phyloP scores from a whole-genome alignment of 2,329 filamentous ascomycete species.

The Fusarium falciforme region DNA sequence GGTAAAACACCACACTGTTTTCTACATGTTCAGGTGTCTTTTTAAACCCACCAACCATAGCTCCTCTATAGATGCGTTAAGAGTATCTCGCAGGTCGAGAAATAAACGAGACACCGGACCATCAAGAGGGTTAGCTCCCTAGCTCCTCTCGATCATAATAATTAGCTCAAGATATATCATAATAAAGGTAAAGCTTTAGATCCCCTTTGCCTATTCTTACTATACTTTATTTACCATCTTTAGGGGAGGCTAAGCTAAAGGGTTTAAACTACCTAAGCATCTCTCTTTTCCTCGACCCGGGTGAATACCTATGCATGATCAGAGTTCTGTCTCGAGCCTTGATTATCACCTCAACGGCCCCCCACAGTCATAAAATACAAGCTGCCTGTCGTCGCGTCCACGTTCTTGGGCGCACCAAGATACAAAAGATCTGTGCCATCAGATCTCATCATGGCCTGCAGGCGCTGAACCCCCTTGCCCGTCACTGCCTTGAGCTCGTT shows the following conservation, averaged over 20 bases:
- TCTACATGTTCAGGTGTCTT: not conserved
- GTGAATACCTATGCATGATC: not conserved
- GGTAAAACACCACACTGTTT: not conserved
- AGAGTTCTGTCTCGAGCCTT: not conserved
- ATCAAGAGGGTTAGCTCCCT: no score
- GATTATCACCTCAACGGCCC: not conserved
- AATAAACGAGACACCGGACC: no score
- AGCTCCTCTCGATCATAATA: no score
- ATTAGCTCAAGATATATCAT: not conserved
- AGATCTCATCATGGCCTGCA: conserved; percentile 16
- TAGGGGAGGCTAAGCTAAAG: not conserved
- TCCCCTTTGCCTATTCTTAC: not conserved
- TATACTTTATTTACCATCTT: not conserved
- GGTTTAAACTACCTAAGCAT: no score
- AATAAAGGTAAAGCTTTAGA: not conserved
- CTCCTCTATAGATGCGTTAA: not conserved
- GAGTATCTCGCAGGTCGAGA: not conserved
- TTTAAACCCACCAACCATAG: not conserved
- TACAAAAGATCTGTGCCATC: conserved; percentile 27
- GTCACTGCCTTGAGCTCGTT: conserved; percentile 9
- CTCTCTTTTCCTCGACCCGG: not conserved
- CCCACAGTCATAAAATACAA: conserved; percentile 18
- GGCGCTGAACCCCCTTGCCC: conserved; percentile 21
- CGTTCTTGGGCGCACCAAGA: conserved; percentile 18
- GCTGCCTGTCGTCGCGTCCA: conserved; percentile 24